phyloP scores from a whole-genome alignment of 805 yeast species.

The Yarrowia bubula region DNA sequence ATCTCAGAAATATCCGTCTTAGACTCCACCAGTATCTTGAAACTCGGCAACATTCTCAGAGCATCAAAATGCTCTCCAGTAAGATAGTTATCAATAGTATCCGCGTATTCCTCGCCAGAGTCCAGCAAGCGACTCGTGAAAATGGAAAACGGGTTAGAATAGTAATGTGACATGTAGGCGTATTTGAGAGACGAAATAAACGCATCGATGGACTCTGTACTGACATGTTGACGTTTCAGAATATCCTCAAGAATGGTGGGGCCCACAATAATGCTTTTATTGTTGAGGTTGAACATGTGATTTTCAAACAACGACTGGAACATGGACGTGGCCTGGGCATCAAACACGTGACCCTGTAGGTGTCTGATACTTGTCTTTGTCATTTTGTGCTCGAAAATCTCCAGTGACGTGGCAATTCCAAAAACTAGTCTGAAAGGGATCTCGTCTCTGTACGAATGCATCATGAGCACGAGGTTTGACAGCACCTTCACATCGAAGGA shows the following conservation, averaged over 20 bases:
- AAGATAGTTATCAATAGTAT: background rate
- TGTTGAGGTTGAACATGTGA: constrained; percentile 29
- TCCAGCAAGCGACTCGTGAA: constrained; percentile 25
- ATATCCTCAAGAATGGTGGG: constrained; percentile 33
- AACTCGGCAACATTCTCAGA: constrained; percentile 42
- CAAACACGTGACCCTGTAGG: constrained; percentile 35
- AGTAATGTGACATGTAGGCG: constrained; percentile 40
- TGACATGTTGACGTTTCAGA: constrained; percentile 31
- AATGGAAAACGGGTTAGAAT: constrained; percentile 41
- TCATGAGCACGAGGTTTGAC: constrained; percentile 36
- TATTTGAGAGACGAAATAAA: constrained; percentile 36
- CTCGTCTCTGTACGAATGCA: constrained; percentile 38
- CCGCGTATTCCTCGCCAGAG: background rate
- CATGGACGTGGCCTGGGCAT: constrained; percentile 33
- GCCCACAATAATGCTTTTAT: constrained; percentile 30
- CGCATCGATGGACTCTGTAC: constrained; percentile 34
- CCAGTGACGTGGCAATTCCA: constrained; percentile 41
- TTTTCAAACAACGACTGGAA: constrained; percentile 29
- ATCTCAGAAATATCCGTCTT: constrained; percentile 32
- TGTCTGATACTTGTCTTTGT: constrained; percentile 35
- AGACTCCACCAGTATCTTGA: constrained; percentile 35
- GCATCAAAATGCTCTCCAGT: constrained; percentile 34
- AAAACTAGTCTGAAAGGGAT: constrained; percentile 40
- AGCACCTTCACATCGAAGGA: constrained; percentile 39
- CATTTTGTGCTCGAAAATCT: constrained; percentile 40